Evolutionary conservation across 371 early-diverging fungal genomes (phyloP).

Genomic region (Mucor indicus): DNA sequence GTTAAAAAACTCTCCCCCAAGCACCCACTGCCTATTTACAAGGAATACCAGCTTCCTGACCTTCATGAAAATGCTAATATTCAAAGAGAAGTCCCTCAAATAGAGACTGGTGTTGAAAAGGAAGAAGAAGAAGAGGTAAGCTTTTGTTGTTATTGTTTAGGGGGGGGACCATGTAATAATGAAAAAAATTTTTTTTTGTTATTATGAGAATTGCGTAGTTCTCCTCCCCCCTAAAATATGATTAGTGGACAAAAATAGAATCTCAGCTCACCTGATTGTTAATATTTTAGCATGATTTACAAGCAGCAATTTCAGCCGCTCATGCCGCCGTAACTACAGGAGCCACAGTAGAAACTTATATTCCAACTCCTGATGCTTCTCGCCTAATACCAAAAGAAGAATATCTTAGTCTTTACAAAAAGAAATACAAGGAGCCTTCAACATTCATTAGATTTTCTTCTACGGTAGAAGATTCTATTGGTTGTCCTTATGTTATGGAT

Average conservation of each 20-base stretch:
- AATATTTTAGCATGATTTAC: slow-evolving; percentile 71
- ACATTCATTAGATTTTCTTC: slow-evolving; percentile 81
- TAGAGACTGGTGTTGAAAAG: slow-evolving; percentile 73
- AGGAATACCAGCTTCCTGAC: slow-evolving; percentile 82
- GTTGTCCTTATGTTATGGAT: slow-evolving; percentile 88
- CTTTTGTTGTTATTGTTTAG: too few species aligned
- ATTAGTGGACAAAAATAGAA: too few species aligned
- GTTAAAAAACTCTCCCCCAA: slow-evolving; percentile 88
- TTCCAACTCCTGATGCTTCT: slow-evolving; percentile 95
- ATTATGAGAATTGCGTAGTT: too few species aligned
- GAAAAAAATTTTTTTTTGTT: too few species aligned
- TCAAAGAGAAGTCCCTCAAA: slow-evolving; percentile 69
- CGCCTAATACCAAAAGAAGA: slow-evolving; percentile 51
- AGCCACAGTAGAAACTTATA: slow-evolving; percentile 61
- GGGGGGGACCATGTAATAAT: too few species aligned
- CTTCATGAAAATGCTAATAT: slow-evolving; percentile 73
- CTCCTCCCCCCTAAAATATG: too few species aligned
- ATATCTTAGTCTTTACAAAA: slow-evolving; percentile 67
- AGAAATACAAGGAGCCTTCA: slow-evolving; percentile 68
- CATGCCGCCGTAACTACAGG: slow-evolving; percentile 68
- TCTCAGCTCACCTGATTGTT: background rate
- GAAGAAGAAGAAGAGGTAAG: slow-evolving; percentile 70
- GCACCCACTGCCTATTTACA: slow-evolving; percentile 78
- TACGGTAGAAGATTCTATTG: slow-evolving; percentile 82
- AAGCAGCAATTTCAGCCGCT: slow-evolving; percentile 84